phyloP scores from a whole-genome alignment of 2,329 filamentous ascomycete genomes.

The Grosmannia penicillata region DNA sequence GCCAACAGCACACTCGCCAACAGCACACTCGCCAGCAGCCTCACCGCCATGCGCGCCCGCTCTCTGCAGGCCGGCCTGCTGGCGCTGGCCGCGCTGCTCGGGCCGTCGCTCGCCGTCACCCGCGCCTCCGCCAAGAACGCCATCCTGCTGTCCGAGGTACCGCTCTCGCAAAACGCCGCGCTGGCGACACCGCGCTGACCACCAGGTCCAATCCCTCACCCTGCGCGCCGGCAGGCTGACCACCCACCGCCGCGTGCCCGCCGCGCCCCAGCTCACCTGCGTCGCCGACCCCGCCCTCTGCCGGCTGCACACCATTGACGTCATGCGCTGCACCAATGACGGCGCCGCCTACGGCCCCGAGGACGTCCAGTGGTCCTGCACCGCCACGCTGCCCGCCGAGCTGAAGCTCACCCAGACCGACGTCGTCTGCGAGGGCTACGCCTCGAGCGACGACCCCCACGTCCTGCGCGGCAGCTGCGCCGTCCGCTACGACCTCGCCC shows the following conservation, averaged over 20 bases:
- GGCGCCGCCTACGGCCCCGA: slow-evolving; percentile 65
- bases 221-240: slow-evolving; percentile 54
- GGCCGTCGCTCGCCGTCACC: too few relatives aligned
- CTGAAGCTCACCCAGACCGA: slow-evolving; percentile 70
- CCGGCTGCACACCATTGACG: slow-evolving; percentile 57
- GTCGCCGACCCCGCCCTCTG: slow-evolving; percentile 47
- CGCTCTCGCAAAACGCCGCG: too few relatives aligned
- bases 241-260: slow-evolving; percentile 56
- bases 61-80: not conserved
- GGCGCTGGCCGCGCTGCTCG: too few relatives aligned
- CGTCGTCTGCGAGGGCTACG: slow-evolving; percentile 85
- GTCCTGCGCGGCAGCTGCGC: slow-evolving; percentile 87
- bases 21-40: too few relatives aligned
- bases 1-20: too few relatives aligned
- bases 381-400: slow-evolving; percentile 42
- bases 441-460: slow-evolving; percentile 59
- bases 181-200: too few relatives aligned
- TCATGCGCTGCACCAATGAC: slow-evolving; percentile 81
- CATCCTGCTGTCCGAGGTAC: slow-evolving; percentile 46
- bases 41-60: too few relatives aligned
- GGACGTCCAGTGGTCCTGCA: slow-evolving; percentile 86
- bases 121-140: slow-evolving; percentile 29
- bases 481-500: slow-evolving; percentile 69
- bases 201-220: slow-evolving; percentile 60
- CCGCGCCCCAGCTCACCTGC: slow-evolving; percentile 70